Percentiles rank a stretch among this genome's conserved stretches.
phyloP scores from a whole-genome alignment of 805 yeast species.

The Candida verbasci region DNA sequence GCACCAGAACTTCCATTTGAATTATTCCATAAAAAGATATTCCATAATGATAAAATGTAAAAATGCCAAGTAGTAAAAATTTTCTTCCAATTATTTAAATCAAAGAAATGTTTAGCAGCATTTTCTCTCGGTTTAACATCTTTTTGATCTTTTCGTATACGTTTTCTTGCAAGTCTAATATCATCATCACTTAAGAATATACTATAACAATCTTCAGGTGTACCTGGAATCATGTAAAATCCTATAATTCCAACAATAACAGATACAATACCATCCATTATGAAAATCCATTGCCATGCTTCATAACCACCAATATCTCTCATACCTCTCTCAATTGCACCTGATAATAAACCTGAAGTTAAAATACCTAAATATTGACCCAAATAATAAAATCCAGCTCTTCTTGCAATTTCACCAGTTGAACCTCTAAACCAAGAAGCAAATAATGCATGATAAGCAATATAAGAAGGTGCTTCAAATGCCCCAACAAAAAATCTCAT shows the following conservation, averaged over 20 bases:
- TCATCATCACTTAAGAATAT: slow-evolving; percentile 32
- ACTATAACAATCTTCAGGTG: slow-evolving; percentile 46
- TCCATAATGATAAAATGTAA: slow-evolving; percentile 51
- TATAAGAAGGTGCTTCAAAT: slow-evolving; percentile 58
- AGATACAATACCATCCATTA: slow-evolving; percentile 60
- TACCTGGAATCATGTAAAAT: slow-evolving; percentile 57
- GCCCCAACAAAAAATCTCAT: slow-evolving; percentile 64
- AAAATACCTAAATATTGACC: slow-evolving; percentile 62
- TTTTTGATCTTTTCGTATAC: slow-evolving; percentile 21
- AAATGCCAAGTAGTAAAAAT: slow-evolving; percentile 57
- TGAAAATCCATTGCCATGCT: slow-evolving; percentile 74
- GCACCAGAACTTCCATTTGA: slow-evolving; percentile 45
- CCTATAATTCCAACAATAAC: slow-evolving; percentile 56
- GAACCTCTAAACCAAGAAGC: slow-evolving; percentile 38
- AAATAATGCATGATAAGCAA: slow-evolving; percentile 37
- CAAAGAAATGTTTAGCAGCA: slow-evolving; percentile 32
- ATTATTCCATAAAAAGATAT: slow-evolving; percentile 60
- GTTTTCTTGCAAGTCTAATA: slow-evolving; percentile 27
- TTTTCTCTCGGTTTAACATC: slow-evolving; percentile 15
- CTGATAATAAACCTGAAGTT: slow-evolving; percentile 60
- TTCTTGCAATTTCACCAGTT: slow-evolving; percentile 51
- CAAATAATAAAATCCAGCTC: slow-evolving; percentile 58
- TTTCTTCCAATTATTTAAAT: slow-evolving; percentile 46
- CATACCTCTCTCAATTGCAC: slow-evolving; percentile 45
- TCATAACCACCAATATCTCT: slow-evolving; percentile 49